Conservation (phyloP, 768 basidiomycete species). For the Cyathus striatus region DNA sequence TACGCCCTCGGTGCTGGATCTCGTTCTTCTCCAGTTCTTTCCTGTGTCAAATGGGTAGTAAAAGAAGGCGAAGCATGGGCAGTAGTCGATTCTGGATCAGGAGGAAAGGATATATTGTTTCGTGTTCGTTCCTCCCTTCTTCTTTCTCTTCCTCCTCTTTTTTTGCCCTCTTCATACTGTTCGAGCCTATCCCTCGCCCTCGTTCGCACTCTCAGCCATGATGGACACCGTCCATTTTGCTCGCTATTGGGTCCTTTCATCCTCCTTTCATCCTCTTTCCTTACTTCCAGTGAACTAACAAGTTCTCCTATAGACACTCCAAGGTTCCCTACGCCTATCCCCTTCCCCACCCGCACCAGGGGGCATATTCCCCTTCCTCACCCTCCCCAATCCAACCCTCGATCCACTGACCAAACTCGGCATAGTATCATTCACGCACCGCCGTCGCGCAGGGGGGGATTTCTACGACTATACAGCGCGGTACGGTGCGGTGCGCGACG, state of each 20-base stretch:
- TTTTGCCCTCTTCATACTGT: too few species aligned
- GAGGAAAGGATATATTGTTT: slow-evolving; percentile 57
- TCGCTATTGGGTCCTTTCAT: too few species aligned
- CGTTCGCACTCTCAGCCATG: too few species aligned
- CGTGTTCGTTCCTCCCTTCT: slow-evolving; percentile 41
- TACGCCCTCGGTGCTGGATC: slow-evolving; percentile 57
- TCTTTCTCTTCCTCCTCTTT: background rate
- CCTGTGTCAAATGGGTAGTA: slow-evolving; percentile 53
- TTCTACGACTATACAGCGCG: slow-evolving; percentile 94
- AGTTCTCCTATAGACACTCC: slow-evolving; percentile 44
- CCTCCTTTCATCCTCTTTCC: too few species aligned
- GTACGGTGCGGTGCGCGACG: slow-evolving; percentile 84
- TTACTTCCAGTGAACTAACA: too few species aligned
- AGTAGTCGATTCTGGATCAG: slow-evolving; percentile 59
- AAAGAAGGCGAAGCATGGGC: slow-evolving; percentile 70
- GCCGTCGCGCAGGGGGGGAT: slow-evolving; percentile 50
- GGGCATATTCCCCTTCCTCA: slow-evolving; percentile 78
- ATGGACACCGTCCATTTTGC: too few species aligned
- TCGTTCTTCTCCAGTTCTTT: slow-evolving; percentile 42
- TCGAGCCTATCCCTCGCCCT: too few species aligned
- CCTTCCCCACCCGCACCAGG: slow-evolving; percentile 55
- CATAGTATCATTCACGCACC: slow-evolving; percentile 66
- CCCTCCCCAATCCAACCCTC: slow-evolving; percentile 19
- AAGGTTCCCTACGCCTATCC: slow-evolving; percentile 66
- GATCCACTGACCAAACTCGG: slow-evolving; percentile 49